Percentiles rank a stretch among this genome's conserved stretches.
Conservation (phyloP, 2,329 filamentous ascomycete species). For the Pseudohalonectria lignicola region DNA sequence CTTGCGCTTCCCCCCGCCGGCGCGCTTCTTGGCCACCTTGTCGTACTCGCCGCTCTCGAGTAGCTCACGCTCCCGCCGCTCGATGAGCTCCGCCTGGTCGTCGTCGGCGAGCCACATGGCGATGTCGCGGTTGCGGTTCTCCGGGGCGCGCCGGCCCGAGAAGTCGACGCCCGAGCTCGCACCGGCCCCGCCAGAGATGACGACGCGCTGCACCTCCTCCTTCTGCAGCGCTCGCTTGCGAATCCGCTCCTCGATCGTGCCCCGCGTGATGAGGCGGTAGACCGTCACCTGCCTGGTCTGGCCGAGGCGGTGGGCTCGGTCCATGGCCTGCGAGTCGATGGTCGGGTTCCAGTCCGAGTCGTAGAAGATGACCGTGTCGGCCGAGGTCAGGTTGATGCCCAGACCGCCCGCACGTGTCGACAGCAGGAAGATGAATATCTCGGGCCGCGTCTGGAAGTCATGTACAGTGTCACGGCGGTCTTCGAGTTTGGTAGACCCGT, state of each 20-base stretch:
- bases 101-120: constrained; percentile 98
- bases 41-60: constrained; percentile 59
- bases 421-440: constrained; percentile 94
- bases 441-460: constrained; percentile 88
- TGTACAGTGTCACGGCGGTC: constrained; percentile 92
- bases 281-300: constrained; percentile 95
- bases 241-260: constrained; percentile 96
- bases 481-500: constrained; percentile 94
- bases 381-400: constrained; percentile 92
- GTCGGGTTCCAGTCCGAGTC: constrained; percentile 99
- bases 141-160: constrained; percentile 75
- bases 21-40: constrained; percentile 49
- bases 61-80: constrained; percentile 82
- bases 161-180: constrained; percentile 67
- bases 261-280: constrained; percentile 91
- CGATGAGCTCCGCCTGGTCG: constrained; percentile 88
- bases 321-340: constrained; percentile 98
- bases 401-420: constrained; percentile 95
- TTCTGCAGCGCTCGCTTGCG: constrained; percentile 95
- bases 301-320: constrained; percentile 92
- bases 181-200: constrained; percentile 76
- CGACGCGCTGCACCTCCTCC: constrained; percentile 95
- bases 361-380: constrained; percentile 99
- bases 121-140: constrained; percentile 95
- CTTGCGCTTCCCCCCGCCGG: constrained; percentile 43